Evolutionary conservation across 768 basidiomycete species (phyloP), one percentile per base, ranked within the genome.

Genomic region (Flagelloscypha sp.): DNA sequence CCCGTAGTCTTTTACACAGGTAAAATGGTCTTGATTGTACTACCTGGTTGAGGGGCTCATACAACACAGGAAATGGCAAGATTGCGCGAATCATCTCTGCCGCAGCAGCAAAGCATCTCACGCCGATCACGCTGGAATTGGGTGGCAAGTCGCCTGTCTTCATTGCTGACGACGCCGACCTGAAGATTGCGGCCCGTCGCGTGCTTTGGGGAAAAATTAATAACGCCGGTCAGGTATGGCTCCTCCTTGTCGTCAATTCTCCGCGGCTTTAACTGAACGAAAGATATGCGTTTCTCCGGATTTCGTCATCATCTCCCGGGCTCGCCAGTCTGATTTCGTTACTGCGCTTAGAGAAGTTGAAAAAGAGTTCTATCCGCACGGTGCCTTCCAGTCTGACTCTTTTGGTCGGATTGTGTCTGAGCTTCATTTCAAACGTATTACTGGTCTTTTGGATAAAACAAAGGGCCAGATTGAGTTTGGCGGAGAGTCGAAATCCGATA

Each of bases 201-300:
- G 66, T 82, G 22, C 54, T 83, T 18, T 80, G 72, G 69, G 82
- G 76, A 1, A 85, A 84, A 54, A 58, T 59, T 7, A 62, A 57
- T 38, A 84, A 85, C 42, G 63, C 72, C 2, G 84, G 84, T 7
- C 82, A 83, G 65, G 73, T 64, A 28, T 35, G 53, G 33, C 2
- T 21, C 9, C 21, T 7, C 4, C 12, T 19, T 11, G 28, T 6
- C 23, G n/a, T 27, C 7, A 18, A 8, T 7, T 20, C 17, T 15
- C 8, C 12, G 2, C 12, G 4, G 21, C 18, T 32, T 24, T 16
- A 35, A 20, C 15, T 32, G 5, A 33, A 12, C 6, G 12, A 64
- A 64, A 52, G 37, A 35, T 41, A 7, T 54, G 53, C 33, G 29
- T 38, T 6, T 19, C 20, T 10, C 37, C 37, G 19, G 37, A 38